A percentile compares a stretch with the other conserved stretches of the same genome.
Conservation (phyloP, 164 flowering plant genomes). For the Kalanchoe fedtschenkoi region DNA sequence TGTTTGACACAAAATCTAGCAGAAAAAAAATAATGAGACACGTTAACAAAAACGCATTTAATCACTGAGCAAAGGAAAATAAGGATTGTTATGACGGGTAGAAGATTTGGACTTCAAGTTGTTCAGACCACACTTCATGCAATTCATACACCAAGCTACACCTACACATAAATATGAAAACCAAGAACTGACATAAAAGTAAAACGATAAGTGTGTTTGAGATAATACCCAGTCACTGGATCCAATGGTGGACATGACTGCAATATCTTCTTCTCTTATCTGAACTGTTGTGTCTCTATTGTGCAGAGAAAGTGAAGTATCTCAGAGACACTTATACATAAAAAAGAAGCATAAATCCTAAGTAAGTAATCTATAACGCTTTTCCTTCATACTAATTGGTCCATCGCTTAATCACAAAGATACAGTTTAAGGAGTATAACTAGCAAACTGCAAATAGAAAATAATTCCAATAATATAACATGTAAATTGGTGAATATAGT, state of each 20-base stretch:
- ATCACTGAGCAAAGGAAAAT: background rate
- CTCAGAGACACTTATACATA: background rate
- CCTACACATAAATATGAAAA: background rate
- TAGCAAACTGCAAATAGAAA: no score
- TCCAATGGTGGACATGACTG: background rate
- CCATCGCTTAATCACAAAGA: no score
- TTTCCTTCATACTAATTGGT: no score
- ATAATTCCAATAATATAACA: no score
- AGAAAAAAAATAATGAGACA: no score
- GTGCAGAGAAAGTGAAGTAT: background rate
- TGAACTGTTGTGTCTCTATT: conserved; percentile 1
- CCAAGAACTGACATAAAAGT: background rate
- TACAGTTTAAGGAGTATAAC: no score
- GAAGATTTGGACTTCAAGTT: background rate
- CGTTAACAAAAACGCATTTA: no score
- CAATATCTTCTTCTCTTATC: conserved; percentile 1
- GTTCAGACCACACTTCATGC: background rate
- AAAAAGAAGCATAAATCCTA: no score
- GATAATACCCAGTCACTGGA: conserved; percentile 4
- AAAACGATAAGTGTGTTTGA: no score
- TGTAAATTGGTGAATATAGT: no score
- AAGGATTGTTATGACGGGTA: background rate
- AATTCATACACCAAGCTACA: background rate
- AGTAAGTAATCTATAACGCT: no score
- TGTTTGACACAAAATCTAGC: no score